Base-by-base conservation (phyloP, 106 monocot species). In the Apostasia shenzhenica region DNA sequence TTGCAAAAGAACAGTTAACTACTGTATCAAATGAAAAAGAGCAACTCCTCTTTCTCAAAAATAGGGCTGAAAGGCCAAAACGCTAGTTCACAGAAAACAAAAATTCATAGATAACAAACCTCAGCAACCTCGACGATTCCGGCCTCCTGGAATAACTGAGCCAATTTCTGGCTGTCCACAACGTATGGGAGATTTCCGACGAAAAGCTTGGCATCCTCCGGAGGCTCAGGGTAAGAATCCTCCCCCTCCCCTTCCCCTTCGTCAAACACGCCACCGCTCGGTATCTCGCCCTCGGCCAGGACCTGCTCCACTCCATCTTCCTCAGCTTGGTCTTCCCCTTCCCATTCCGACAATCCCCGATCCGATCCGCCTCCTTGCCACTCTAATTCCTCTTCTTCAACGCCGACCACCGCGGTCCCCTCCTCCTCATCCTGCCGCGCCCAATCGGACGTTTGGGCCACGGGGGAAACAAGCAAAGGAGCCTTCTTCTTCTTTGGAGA, bases 131-230 rank as follows among this genome's bases (percentile, higher is more conserved):
- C 88, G 39, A 95, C 91, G 3, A 80, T 61, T 13, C 95, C 95
- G 10, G 86, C 83, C 76, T 88, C 48, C 0, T 86, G 75, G 47
- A 91, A 95, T 3, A 91, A 69, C 66, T 76, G 65, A 9, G 91
- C 88, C 6, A 95, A 82, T 70, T 78, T 72, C 77, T 95, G 77
- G 59, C 83, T 88, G 71, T 85, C 86, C n/a, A 91, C 48, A 48
- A 91, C 84, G 47, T 70, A 95, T 37, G 95, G 91, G 2, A 95
- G 66, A 62, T 85, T 85, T 4, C 95, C 95, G 1, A 95, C 88
- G 45, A 88, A 95, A 38, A 95, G 78, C 82, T 91, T 95, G 38
- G 92, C 89, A 45, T 92, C 95, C 73, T 86, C 95, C 1, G 92
- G 85, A 9, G 95, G 89, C 77, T 89, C 92, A 0, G 71, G 55